phyloP scores from a whole-genome alignment of 345 rosid species.

The Sisymbrium altissimum region DNA sequence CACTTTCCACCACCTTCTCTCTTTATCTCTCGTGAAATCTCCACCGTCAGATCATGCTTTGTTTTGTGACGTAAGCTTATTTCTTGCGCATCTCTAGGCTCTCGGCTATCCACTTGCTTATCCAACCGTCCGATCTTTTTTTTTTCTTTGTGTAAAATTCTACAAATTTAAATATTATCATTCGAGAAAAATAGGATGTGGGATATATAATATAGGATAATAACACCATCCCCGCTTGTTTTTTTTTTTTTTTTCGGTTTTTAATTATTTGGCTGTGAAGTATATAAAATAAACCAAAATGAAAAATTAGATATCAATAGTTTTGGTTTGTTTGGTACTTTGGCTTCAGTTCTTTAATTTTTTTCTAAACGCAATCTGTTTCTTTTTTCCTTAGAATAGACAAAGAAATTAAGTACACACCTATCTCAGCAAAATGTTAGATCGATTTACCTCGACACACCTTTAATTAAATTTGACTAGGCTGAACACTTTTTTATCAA shows the following conservation, averaged over 20 bases:
- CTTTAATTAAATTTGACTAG: background rate
- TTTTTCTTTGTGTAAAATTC: background rate
- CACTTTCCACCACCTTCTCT: background rate
- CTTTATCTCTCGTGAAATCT: conserved; percentile 1
- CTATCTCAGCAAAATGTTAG: background rate
- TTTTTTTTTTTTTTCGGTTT: background rate
- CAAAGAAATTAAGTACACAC: background rate
- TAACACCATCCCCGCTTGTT: background rate
- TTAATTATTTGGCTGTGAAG: background rate
- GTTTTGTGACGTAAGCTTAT: conserved; percentile 21
- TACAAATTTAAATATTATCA: background rate
- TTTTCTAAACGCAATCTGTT: background rate
- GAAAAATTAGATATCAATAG: background rate
- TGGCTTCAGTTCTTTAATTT: background rate
- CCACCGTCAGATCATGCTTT: conserved; percentile 33
- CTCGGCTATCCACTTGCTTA: conserved; percentile 4
- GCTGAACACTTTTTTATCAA: background rate
- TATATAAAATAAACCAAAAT: background rate
- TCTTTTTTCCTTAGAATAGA: background rate
- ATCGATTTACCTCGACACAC: background rate
- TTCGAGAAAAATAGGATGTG: background rate
- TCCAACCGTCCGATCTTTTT: conserved; percentile 4
- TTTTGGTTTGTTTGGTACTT: background rate
- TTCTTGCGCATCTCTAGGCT: conserved; percentile 33
- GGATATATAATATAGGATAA: too few species aligned